These are phyloP conservation scores for Pichia manshurica DNA, from an alignment of 805 yeast genomes.

Conservation along the genomic window DNA sequence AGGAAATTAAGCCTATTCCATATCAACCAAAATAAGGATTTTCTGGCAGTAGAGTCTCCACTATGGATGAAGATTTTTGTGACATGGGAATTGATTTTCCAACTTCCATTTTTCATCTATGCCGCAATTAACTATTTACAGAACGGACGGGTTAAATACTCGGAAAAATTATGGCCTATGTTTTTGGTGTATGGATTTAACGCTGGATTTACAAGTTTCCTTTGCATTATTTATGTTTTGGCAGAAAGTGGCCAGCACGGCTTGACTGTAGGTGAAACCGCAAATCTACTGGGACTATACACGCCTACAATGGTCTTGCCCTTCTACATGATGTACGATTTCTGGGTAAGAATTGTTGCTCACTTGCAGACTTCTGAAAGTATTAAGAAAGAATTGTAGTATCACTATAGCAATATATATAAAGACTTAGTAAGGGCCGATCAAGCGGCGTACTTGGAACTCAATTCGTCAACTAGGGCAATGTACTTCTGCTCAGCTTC, in stretches of 20 bases:
- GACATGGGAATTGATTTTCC: constrained; percentile 63
- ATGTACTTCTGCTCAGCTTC: constrained; percentile 87
- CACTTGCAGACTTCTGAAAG: background rate
- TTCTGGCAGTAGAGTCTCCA: constrained; percentile 45
- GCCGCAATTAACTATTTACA: constrained; percentile 32
- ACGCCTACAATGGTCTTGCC: constrained; percentile 72
- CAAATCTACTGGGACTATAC: constrained; percentile 48
- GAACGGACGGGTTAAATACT: constrained; percentile 17
- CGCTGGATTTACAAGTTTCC: constrained; percentile 73
- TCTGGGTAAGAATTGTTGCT: constrained; percentile 10
- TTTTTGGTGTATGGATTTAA: constrained; percentile 70
- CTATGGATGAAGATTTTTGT: constrained; percentile 73
- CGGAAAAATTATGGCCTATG: constrained; percentile 20
- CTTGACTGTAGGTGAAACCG: constrained; percentile 32
- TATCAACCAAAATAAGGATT: constrained; percentile 60
- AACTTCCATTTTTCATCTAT: constrained; percentile 68
- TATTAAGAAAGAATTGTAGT: constrained; percentile 1
- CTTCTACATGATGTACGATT: constrained; percentile 45
- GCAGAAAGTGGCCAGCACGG: constrained; percentile 33
- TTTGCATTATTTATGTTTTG: constrained; percentile 55
- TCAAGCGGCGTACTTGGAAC: constrained; percentile 38
- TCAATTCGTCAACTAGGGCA: constrained; percentile 58
- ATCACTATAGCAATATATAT: background rate
- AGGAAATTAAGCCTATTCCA: constrained; percentile 51
- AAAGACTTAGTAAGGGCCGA: too few relatives aligned